Conservation (phyloP, 768 basidiomycete genomes). For the Pleurotus citrinopileatus region DNA sequence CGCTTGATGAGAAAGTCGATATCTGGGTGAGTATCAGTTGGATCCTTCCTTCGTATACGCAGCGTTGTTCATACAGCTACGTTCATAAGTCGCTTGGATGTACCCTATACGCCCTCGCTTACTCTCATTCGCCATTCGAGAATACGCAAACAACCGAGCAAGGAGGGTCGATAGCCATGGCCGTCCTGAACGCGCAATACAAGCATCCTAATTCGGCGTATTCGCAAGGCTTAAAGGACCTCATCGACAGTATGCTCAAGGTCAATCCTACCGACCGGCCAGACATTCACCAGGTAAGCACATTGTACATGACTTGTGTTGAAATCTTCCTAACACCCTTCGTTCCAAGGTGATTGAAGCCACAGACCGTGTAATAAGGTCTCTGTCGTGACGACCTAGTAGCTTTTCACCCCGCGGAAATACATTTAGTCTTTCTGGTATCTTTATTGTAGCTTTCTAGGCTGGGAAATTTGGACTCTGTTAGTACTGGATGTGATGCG, state of each 20-base stretch:
- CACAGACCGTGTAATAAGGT: conserved; percentile 63
- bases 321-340: conserved; percentile 5
- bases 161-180: conserved; percentile 97
- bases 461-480: background rate
- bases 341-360: conserved; percentile 55
- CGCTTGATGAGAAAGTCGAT: conserved; percentile 91
- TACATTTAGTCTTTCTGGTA: conserved; percentile 15
- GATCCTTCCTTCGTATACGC: too few relatives aligned
- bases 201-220: conserved; percentile 86
- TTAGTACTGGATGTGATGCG: background rate
- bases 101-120: conserved; percentile 91
- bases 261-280: conserved; percentile 81
- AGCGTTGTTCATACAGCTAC: background rate
- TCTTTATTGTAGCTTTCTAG: conserved; percentile 8
- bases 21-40: conserved; percentile 73
- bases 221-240: conserved; percentile 74
- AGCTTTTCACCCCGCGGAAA: conserved; percentile 14
- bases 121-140: conserved; percentile 96
- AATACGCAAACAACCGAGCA: conserved; percentile 89
- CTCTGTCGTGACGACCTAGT: conserved; percentile 39
- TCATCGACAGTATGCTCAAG: conserved; percentile 85
- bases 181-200: conserved; percentile 91
- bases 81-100: conserved; percentile 82
- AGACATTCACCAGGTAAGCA: conserved; percentile 75
- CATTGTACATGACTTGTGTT: background rate